phyloP scores from a whole-genome alignment of 2,329 filamentous ascomycete genomes.

The Claviceps africana region DNA sequence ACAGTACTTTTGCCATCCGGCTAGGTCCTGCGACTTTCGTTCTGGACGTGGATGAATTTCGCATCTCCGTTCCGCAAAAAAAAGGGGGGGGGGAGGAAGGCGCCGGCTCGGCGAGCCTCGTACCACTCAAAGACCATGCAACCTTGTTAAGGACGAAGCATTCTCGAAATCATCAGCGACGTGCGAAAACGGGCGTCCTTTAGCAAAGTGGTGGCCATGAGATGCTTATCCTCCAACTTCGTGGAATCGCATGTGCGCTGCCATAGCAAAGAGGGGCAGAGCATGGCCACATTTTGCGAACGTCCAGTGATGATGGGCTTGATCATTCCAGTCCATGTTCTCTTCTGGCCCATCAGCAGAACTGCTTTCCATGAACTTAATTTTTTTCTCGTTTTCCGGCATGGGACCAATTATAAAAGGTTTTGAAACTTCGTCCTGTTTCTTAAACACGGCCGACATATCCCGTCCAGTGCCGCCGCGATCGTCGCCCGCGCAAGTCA shows the following conservation, averaged over 20 bases:
- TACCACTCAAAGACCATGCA: slow-evolving; percentile 1
- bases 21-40: neutral
- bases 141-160: neutral
- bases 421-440: slow-evolving; percentile 54
- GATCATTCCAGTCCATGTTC: slow-evolving; percentile 16
- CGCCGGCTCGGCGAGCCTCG: neutral
- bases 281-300: slow-evolving; percentile 37
- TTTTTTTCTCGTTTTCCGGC: slow-evolving; percentile 9
- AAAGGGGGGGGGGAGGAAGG: neutral
- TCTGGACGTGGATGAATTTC: neutral
- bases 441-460: slow-evolving; percentile 70
- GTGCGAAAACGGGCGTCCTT: no score
- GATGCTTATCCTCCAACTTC: slow-evolving; percentile 14
- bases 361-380: slow-evolving; percentile 15
- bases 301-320: slow-evolving; percentile 14
- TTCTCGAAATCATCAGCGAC: neutral
- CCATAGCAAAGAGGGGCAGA: slow-evolving; percentile 44
- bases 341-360: slow-evolving; percentile 10
- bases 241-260: slow-evolving; percentile 34
- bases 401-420: slow-evolving; percentile 46
- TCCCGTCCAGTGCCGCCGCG: slow-evolving; percentile 51
- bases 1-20: neutral
- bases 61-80: neutral
- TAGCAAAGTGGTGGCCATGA: neutral
- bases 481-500: slow-evolving; percentile 35